Conservation (phyloP, 169 alveolate species). For the Cryptosporidium ryanae region DNA sequence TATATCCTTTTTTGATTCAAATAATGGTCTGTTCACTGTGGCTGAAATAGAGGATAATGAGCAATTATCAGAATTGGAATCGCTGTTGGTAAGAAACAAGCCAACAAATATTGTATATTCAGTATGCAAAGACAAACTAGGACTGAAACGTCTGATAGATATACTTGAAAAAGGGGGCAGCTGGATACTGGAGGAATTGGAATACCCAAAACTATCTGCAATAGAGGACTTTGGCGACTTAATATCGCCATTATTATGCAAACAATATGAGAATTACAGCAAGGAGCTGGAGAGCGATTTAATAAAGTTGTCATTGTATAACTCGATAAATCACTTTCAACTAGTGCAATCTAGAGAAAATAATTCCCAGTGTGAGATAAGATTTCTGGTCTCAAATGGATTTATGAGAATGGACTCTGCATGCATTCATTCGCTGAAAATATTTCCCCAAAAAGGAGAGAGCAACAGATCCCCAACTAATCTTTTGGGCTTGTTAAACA, state of each 20-base stretch:
- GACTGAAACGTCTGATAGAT: constrained; percentile 11
- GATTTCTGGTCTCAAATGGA: constrained; percentile 24
- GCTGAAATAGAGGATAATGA: constrained; percentile 48
- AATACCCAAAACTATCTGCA: constrained; percentile 22
- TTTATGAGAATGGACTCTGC: constrained; percentile 74
- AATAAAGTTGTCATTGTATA: constrained; percentile 22
- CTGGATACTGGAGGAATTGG: constrained; percentile 36
- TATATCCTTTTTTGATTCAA: constrained; percentile 27
- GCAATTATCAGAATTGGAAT: constrained; percentile 61
- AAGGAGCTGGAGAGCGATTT: constrained; percentile 53
- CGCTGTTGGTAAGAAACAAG: constrained; percentile 25
- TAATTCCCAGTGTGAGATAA: constrained; percentile 55
- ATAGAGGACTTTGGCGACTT: constrained; percentile 19
- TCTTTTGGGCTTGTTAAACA: constrained; percentile 88
- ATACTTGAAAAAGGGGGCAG: constrained; percentile 1
- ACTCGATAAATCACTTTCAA: constrained; percentile 43
- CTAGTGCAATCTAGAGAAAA: constrained; percentile 45
- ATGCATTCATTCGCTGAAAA: constrained; percentile 46
- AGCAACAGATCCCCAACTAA: constrained; percentile 24
- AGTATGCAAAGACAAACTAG: constrained; percentile 12
- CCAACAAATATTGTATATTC: constrained; percentile 43
- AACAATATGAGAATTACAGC: constrained; percentile 9
- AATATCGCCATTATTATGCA: constrained; percentile 46
- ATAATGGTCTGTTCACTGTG: constrained; percentile 21
- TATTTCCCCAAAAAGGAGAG: constrained; percentile 60